phyloP scores from a whole-genome alignment of 2,329 filamentous ascomycete species.

The Phialophora macrospora region DNA sequence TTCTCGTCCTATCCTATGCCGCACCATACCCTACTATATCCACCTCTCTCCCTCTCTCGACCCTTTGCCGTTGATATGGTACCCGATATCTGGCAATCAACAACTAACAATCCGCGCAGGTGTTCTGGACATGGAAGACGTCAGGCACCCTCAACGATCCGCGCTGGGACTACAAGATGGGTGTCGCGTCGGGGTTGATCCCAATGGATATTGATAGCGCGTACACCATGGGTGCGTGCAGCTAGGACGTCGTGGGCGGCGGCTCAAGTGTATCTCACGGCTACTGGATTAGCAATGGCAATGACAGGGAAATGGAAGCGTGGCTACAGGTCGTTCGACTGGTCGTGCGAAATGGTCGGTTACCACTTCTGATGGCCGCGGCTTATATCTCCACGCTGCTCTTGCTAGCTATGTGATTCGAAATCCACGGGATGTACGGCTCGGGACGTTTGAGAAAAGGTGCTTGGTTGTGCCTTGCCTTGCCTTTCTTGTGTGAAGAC shows the following conservation, averaged over 20 bases:
- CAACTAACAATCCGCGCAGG: background rate
- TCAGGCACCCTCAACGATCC: slow-evolving; percentile 45
- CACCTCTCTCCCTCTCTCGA: background rate
- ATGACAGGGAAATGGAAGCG: background rate
- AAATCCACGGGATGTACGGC: background rate
- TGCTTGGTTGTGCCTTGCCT: background rate
- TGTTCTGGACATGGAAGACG: slow-evolving; percentile 65
- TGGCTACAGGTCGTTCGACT: background rate
- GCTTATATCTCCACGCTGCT: background rate
- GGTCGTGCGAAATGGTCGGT: background rate
- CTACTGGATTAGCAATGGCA: background rate
- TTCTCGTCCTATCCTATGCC: background rate
- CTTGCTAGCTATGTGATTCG: background rate
- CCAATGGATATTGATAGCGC: slow-evolving; percentile 43
- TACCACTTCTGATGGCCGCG: background rate
- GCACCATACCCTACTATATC: background rate
- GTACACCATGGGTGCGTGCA: slow-evolving; percentile 30
- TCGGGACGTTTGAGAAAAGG: background rate
- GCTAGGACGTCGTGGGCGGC: slow-evolving; percentile 15
- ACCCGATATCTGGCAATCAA: background rate
- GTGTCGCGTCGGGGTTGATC: slow-evolving; percentile 49
- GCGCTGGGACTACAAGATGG: slow-evolving; percentile 57
- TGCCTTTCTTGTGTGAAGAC: background rate
- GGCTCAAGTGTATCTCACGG: background rate
- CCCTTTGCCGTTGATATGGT: too few species aligned